These are phyloP conservation scores for Talaromyces sp. DNA, from an alignment of 2,329 filamentous ascomycete genomes.

Conservation along the genomic window DNA sequence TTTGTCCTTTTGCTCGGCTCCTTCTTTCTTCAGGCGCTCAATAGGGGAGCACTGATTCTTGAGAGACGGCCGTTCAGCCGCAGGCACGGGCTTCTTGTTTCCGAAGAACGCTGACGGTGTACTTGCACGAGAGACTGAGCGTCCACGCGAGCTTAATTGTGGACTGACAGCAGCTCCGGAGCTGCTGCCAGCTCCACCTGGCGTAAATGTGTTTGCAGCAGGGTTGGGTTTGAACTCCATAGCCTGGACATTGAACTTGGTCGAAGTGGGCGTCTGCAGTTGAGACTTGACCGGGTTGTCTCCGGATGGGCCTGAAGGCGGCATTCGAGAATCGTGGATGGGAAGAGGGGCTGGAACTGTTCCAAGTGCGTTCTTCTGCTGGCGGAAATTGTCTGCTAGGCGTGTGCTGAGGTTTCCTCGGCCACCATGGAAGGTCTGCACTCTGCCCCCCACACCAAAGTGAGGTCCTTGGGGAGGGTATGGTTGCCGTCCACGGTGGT, in stretches of 20 bases:
- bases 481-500: conserved; percentile 46
- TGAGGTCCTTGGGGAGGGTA: conserved; percentile 47
- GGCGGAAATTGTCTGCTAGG: conserved; percentile 51
- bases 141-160: conserved; percentile 56
- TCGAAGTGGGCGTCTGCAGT: conserved; percentile 54
- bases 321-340: conserved; percentile 64
- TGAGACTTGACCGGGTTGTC: conserved; percentile 49
- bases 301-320: conserved; percentile 69
- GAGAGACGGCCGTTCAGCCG: conserved; percentile 54
- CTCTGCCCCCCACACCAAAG: conserved; percentile 36
- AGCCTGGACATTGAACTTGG: conserved; percentile 60
- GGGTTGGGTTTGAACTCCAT: conserved; percentile 83
- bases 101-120: conserved; percentile 59
- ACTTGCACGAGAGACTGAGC: conserved; percentile 45
- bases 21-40: conserved; percentile 68
- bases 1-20: conserved; percentile 49
- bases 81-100: conserved; percentile 66
- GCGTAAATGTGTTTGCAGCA: conserved; percentile 76
- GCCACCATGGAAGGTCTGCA: conserved; percentile 42
- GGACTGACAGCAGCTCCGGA: conserved; percentile 70
- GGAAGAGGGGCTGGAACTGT: conserved; percentile 55
- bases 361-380: conserved; percentile 46
- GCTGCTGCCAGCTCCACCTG: conserved; percentile 45
- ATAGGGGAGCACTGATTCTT: conserved; percentile 60
- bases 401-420: conserved; percentile 50